Conservation (phyloP, 2,329 filamentous ascomycete species). For the Aspergillus luchuensis region DNA sequence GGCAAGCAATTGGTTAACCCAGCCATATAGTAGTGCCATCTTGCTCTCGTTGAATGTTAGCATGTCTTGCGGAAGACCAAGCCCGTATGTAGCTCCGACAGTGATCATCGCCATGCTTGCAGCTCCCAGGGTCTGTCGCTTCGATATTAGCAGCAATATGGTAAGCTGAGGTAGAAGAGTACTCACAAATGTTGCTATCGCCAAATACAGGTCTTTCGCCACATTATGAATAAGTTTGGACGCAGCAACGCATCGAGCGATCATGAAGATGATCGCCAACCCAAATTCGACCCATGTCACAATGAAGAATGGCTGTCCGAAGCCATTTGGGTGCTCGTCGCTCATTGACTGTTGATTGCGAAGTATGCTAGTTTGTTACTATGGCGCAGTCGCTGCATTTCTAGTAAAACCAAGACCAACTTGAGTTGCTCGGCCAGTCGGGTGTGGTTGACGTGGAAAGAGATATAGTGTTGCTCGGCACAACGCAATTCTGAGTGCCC, state of each 20-base stretch:
- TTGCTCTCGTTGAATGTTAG: background rate
- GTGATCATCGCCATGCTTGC: slow-evolving; percentile 17
- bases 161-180: background rate
- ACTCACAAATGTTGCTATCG: slow-evolving; percentile 23
- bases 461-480: background rate
- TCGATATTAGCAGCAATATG: background rate
- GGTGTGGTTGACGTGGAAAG: background rate
- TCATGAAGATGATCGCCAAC: slow-evolving; percentile 17
- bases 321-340: background rate
- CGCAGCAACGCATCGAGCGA: slow-evolving; percentile 22
- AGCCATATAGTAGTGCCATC: slow-evolving; percentile 23
- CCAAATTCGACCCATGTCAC: slow-evolving; percentile 21
- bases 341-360: background rate
- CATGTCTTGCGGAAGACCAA: slow-evolving; percentile 14
- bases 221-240: slow-evolving; percentile 21
- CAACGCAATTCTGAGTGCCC: too few relatives aligned
- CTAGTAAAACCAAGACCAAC: background rate
- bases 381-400: background rate
- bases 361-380: background rate
- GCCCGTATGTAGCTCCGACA: slow-evolving; percentile 17
- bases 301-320: slow-evolving; percentile 14
- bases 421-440: background rate
- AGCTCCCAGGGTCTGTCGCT: slow-evolving; percentile 11
- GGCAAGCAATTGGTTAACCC: slow-evolving; percentile 24
- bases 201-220: slow-evolving; percentile 20